phyloP scores from a whole-genome alignment of 768 basidiomycete genomes.

The Tricholoma sp. region DNA sequence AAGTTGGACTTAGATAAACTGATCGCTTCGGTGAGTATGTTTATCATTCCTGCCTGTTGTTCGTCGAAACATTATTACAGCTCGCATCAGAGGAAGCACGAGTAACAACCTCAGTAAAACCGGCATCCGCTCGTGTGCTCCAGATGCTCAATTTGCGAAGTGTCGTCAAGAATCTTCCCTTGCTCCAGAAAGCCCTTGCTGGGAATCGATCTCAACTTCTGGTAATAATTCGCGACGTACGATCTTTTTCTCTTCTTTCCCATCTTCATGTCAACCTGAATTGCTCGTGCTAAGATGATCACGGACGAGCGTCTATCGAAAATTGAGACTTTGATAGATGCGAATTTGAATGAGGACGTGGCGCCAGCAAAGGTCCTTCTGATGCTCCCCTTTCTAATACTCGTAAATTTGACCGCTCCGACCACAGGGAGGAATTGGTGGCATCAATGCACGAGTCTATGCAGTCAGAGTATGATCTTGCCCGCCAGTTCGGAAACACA shows the following conservation, averaged over 20 bases:
- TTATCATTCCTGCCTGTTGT: not conserved
- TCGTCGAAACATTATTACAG: slow-evolving; percentile 30
- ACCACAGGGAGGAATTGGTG: slow-evolving; percentile 62
- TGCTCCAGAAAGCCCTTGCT: slow-evolving; percentile 55
- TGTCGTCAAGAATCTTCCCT: slow-evolving; percentile 62
- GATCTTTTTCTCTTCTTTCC: slow-evolving; percentile 5
- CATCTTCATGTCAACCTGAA: not conserved
- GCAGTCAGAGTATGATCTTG: slow-evolving; percentile 57
- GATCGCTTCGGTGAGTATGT: slow-evolving; percentile 52
- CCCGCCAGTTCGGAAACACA: not conserved
- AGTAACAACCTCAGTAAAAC: slow-evolving; percentile 48
- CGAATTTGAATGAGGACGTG: slow-evolving; percentile 70
- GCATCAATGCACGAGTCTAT: slow-evolving; percentile 79
- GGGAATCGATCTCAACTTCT: slow-evolving; percentile 58
- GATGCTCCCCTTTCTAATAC: not conserved
- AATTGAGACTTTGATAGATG: slow-evolving; percentile 55
- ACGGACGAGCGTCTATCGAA: slow-evolving; percentile 63
- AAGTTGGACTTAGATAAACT: slow-evolving; percentile 88
- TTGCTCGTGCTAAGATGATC: slow-evolving; percentile 48
- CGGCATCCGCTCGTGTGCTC: slow-evolving; percentile 61
- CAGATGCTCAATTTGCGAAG: slow-evolving; percentile 79
- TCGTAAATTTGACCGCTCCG: not conserved
- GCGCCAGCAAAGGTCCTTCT: slow-evolving; percentile 49
- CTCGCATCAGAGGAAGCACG: slow-evolving; percentile 61
- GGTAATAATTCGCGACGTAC: slow-evolving; percentile 54